phyloP scores from a whole-genome alignment of 148 eudicot species.

The Amaranthus cruentus region DNA sequence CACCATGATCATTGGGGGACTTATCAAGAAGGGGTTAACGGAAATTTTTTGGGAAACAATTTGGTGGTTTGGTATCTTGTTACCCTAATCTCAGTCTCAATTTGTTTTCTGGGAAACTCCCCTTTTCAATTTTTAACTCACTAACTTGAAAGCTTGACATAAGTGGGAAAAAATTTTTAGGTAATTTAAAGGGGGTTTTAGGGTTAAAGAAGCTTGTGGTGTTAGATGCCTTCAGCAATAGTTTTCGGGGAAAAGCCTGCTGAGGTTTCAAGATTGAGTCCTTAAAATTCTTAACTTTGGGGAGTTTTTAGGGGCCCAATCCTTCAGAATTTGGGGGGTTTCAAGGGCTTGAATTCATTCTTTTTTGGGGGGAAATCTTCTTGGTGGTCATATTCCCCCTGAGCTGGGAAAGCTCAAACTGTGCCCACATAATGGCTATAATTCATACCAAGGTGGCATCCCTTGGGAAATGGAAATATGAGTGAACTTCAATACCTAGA shows the following conservation, averaged over 20 bases:
- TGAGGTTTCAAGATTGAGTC: conserved; percentile 55
- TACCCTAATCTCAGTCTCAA: conserved; percentile 76
- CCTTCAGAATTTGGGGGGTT: conserved; percentile 76
- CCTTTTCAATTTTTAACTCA: conserved; percentile 65
- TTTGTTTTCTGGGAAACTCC: conserved; percentile 57
- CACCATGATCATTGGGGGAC: conserved; percentile 48
- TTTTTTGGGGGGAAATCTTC: conserved; percentile 79
- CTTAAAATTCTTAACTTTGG: conserved; percentile 75
- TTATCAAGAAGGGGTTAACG: conserved; percentile 71
- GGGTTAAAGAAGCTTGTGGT: conserved; percentile 44
- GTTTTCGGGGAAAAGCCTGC: conserved; percentile 80
- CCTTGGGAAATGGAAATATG: conserved; percentile 89
- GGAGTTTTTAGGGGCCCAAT: conserved; percentile 93
- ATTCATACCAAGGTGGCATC: conserved; percentile 60
- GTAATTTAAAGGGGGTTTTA: conserved; percentile 61
- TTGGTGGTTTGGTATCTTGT: conserved; percentile 49
- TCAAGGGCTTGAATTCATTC: conserved; percentile 66
- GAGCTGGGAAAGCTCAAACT: conserved; percentile 62
- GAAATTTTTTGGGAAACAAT: conserved; percentile 45
- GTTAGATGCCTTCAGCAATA: conserved; percentile 94
- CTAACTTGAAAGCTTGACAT: conserved; percentile 58
- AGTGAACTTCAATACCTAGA: conserved; percentile 81
- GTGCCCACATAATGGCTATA: conserved; percentile 89
- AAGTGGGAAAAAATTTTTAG: conserved; percentile 85
- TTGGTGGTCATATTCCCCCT: conserved; percentile 59